Evolutionary conservation across 495 filamentous ascomycete species (phyloP), one percentile per base, ranked within the genome.

Genomic region (Poronia punctata): DNA sequence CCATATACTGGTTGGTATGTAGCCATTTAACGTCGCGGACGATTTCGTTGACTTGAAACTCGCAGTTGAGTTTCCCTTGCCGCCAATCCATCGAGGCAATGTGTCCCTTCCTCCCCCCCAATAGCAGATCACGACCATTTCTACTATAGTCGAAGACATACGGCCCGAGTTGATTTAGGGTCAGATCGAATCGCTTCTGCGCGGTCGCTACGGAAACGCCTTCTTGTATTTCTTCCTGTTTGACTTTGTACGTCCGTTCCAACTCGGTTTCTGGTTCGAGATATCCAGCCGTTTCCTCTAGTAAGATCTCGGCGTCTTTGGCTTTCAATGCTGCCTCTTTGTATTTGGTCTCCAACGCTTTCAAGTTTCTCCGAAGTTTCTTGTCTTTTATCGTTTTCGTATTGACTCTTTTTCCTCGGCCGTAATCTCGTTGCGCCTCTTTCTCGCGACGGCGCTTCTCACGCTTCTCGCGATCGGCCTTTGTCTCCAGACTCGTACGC

Each of bases 51-150:
- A 97, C 70, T 49, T 98, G 87, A 40, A 97, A 54, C 61, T 98
- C 92, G 53, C 85, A 95, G 3, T 84, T 86, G 26, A 97, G 61
- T 53, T 86, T 94, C 9, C 88, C 93, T 43, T 83, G 79, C 44
- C 92, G 74, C 92, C 92, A 98, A 64, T 98, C 90, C 78, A 96
- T 92, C 2, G 84, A 88, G 43, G 92, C 89, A 52, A 98, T 46
- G 82, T 98, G 92, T 11, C 92, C 92, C 64, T 94, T 95, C 36
- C 86, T 68, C 19, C 92, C 90, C 38, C 83, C 88, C 33, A 98
- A 62, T 25, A 98, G 65, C 19, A 98, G 62, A 47, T 88, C 77
- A 41, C 84, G 75, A 12, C 92, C 92, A 54, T 94, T 96, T 22
- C 87, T 72, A 7, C 86, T 87, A 60, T 94, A 98, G 35, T 95